These are phyloP conservation scores for Stenocarpella maydis DNA, from an alignment of 2,329 filamentous ascomycete species.

Conservation along the genomic window DNA sequence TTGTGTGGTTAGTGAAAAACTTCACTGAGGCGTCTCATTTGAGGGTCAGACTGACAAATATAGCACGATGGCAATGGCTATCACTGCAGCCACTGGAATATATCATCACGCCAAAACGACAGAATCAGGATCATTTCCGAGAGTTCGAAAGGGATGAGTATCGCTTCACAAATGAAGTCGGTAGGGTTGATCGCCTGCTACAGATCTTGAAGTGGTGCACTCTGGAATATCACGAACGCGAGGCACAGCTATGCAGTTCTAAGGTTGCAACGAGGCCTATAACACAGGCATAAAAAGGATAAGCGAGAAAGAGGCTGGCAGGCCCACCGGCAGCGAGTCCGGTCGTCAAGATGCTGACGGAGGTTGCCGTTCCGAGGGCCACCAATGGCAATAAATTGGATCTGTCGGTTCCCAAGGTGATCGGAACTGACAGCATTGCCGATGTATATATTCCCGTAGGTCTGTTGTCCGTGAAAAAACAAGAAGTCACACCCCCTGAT, in stretches of 20 bases:
- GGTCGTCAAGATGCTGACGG: constrained; percentile 65
- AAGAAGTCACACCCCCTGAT: no score
- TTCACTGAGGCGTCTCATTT: not conserved
- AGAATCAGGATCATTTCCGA: constrained; percentile 51
- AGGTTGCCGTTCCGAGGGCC: constrained; percentile 66
- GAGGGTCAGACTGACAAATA: constrained; percentile 58
- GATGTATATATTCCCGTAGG: not conserved
- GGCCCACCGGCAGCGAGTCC: constrained; percentile 57
- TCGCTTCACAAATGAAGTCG: constrained; percentile 50
- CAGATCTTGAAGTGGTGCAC: no score
- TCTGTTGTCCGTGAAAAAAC: no score
- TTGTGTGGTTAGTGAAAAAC: not conserved
- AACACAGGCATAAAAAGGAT: constrained; percentile 61
- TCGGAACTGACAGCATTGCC: constrained; percentile 28
- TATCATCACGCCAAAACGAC: constrained; percentile 55
- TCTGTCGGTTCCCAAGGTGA: constrained; percentile 60
- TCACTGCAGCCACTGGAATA: constrained; percentile 61
- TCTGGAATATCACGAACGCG: no score
- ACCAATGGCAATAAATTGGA: constrained; percentile 66
- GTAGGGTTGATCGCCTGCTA: no score
- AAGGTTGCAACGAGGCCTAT: constrained; percentile 70
- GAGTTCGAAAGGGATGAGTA: constrained; percentile 52
- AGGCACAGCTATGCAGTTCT: constrained; percentile 71
- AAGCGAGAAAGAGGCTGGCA: constrained; percentile 65
- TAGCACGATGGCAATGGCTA: constrained; percentile 61